Base-by-base conservation (phyloP, 371 early-diverging fungal genomes). In the Parasitella parasitica region DNA sequence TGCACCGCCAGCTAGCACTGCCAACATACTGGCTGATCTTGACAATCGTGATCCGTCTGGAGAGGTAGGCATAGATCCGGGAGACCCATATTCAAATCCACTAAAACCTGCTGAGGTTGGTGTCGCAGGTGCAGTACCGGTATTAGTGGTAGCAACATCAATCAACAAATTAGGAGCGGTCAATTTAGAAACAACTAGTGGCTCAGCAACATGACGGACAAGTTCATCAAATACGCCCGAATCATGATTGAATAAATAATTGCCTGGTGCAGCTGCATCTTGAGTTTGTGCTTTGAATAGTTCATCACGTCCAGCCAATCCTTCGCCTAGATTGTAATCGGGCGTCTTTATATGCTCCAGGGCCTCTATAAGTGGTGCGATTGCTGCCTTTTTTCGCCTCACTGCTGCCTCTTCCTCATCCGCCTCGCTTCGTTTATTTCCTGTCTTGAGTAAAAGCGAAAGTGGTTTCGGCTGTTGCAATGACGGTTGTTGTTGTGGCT, bases 241-340 rank as follows among this genome's bases (percentile, higher is more conserved):
- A 27, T 54, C 61, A n/a, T 55, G 60, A 15, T 69, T 61, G 67
- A 78, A 78, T 66, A 78, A 56, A 18, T 70, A 65, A 43, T 71
- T 75, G 1, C 81, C 76, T 9, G 81, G 74, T 22, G 77, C 72
- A 26, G 81, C 77, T 30, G 69, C 69, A 41, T 80, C 64, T 49
- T 75, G 69, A 2, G 76, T 73, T 46, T 70, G 67, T 26, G 56
- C 20, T 52, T 61, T 61, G 43, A 80, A 73, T 48, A 80, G 46
- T 11, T 57, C 66, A 16, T 73, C 67, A 18, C 67, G 63, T n/a
- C 64, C 76, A 34, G 56, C 30, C 8, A 78, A 51, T 18, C 64
- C 72, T 52, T 69, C 57, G 28, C 61, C 70, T 37, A 64, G 16
- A 27, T 64, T 61, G 37, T 68, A 65, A 37, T 38, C 56, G 9